Evolutionary conservation across 768 basidiomycete species (phyloP).

Genomic region (Sistotremastrum niveocremeum): DNA sequence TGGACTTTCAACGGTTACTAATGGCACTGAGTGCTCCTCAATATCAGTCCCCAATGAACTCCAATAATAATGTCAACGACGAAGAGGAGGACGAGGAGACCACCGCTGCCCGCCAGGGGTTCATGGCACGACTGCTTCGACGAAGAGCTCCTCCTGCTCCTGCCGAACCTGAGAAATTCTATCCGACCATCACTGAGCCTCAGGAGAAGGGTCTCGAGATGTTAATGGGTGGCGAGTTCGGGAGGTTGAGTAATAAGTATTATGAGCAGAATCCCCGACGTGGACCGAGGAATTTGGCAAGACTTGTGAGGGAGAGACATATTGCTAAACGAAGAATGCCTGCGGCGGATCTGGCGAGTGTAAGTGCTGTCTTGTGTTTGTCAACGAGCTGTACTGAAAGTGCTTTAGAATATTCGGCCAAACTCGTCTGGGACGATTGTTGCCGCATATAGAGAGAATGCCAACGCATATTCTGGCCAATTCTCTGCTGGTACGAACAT

Average conservation of each 20-base stretch:
- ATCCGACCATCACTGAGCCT: conserved; percentile 36
- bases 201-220: conserved; percentile 50
- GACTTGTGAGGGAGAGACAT: conserved; percentile 30
- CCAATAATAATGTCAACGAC: conserved; percentile 24
- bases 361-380: conserved; percentile 3
- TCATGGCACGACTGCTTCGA: neutral
- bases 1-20: no score
- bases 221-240: conserved; percentile 70
- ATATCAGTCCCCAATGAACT: no score
- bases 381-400: no score
- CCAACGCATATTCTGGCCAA: conserved; percentile 77
- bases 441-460: conserved; percentile 35
- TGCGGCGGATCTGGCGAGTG: conserved; percentile 25
- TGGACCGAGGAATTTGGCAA: conserved; percentile 34
- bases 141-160: neutral
- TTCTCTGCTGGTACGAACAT: conserved; percentile 50
- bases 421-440: conserved; percentile 74
- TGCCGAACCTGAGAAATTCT: conserved; percentile 19
- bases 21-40: no score
- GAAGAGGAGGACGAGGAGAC: conserved; percentile 21
- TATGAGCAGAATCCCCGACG: conserved; percentile 21
- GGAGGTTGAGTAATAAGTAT: conserved; percentile 39
- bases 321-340: conserved; percentile 37
- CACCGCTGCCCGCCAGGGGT: neutral
- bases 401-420: conserved; percentile 50